phyloP scores from a whole-genome alignment of 2,329 filamentous ascomycete species.

The Zasmidium angulare region DNA sequence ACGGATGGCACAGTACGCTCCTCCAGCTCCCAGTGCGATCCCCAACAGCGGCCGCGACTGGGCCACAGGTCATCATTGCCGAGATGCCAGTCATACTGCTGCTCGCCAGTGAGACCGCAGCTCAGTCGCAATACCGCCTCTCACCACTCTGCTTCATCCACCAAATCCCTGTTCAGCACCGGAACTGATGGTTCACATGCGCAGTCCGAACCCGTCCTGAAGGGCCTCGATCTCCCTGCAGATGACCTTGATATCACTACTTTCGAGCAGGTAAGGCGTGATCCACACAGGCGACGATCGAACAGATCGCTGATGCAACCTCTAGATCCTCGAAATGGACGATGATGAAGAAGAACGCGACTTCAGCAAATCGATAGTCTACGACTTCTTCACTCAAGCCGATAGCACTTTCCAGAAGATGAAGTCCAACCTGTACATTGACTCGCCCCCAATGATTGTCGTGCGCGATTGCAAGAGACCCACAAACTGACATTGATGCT shows the following conservation, averaged over 20 bases:
- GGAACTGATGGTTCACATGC: slow-evolving; percentile 27
- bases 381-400: slow-evolving; percentile 90
- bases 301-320: not conserved
- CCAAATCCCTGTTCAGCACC: slow-evolving; percentile 13
- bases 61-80: not conserved
- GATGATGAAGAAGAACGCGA: slow-evolving; percentile 81
- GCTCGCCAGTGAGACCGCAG: slow-evolving; percentile 17
- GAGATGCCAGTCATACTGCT: slow-evolving; percentile 17
- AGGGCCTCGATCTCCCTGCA: slow-evolving; percentile 37
- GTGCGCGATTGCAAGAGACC: not conserved
- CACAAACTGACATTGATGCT: not conserved
- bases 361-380: slow-evolving; percentile 85
- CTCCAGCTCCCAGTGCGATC: slow-evolving; percentile 2
- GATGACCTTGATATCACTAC: slow-evolving; percentile 76
- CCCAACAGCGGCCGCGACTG: slow-evolving; percentile 4
- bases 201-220: slow-evolving; percentile 23
- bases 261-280: slow-evolving; percentile 66
- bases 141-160: slow-evolving; percentile 12
- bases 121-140: slow-evolving; percentile 21
- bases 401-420: slow-evolving; percentile 82
- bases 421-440: slow-evolving; percentile 70
- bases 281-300: not conserved
- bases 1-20: slow-evolving; percentile 28
- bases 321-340: slow-evolving; percentile 89
- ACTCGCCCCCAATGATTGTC: not conserved